Conservation (phyloP, 352 stramenopile species). For the Phytophthora fragariaefolia region DNA sequence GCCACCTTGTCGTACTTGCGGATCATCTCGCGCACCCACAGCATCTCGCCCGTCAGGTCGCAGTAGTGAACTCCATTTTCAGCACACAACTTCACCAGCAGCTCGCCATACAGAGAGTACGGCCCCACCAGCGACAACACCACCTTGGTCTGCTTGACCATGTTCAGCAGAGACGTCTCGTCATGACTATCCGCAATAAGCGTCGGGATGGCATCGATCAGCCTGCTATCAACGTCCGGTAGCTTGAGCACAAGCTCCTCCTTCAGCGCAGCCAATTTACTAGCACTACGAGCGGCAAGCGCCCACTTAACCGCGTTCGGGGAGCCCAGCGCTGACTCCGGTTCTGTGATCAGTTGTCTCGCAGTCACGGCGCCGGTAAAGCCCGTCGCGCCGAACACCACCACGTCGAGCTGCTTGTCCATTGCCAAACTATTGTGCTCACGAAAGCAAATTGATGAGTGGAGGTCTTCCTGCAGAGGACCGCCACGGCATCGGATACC, state of each 20-base stretch:
- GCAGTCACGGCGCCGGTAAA: conserved; percentile 81
- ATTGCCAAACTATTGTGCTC: background rate
- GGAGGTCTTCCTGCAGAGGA: background rate
- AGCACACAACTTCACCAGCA: conserved; percentile 81
- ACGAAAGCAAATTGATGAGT: conserved; percentile 11
- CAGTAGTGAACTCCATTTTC: conserved; percentile 90
- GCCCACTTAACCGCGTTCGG: conserved; percentile 69
- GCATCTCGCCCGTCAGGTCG: conserved; percentile 90
- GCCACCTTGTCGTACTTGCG: conserved; percentile 58
- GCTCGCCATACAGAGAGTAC: conserved; percentile 76
- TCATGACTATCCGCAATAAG: conserved; percentile 60
- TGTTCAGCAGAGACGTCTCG: conserved; percentile 44
- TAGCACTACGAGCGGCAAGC: conserved; percentile 73
- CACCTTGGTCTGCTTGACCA: conserved; percentile 74
- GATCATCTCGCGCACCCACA: conserved; percentile 81
- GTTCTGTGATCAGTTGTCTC: conserved; percentile 61
- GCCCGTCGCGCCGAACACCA: conserved; percentile 87
- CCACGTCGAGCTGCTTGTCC: conserved; percentile 41
- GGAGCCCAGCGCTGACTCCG: conserved; percentile 34
- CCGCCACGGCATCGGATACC: conserved; percentile 3
- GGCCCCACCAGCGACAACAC: conserved; percentile 82
- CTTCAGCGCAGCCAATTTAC: conserved; percentile 63
- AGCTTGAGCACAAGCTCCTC: conserved; percentile 41
- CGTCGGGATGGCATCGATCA: conserved; percentile 36
- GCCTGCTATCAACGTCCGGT: conserved; percentile 28